phyloP scores from a whole-genome alignment of 768 basidiomycete genomes.

The Mycena indigotica region DNA sequence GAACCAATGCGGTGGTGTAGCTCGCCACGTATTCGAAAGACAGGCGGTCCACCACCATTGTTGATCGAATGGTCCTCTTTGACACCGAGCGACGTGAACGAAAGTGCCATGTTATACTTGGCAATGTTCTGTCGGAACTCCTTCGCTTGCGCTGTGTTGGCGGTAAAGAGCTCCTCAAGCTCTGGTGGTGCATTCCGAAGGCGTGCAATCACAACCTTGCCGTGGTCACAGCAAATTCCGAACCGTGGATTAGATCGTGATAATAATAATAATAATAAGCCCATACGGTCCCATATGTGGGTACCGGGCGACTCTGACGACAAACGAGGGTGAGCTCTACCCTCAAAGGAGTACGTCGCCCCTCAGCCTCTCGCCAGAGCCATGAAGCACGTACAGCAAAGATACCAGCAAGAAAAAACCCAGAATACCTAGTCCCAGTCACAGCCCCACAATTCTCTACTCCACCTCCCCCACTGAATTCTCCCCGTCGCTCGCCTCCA shows the following conservation, averaged over 20 bases:
- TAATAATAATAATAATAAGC: no score
- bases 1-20: slow-evolving; percentile 35
- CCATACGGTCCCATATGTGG: no score
- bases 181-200: slow-evolving; percentile 25
- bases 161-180: slow-evolving; percentile 11
- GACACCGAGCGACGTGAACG: slow-evolving; percentile 43
- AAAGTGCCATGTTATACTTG: slow-evolving; percentile 41
- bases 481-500: no score
- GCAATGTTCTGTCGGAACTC: slow-evolving; percentile 37
- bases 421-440: no score
- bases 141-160: slow-evolving; percentile 6
- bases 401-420: no score
- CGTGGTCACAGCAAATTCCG: slow-evolving; percentile 31
- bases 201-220: slow-evolving; percentile 25
- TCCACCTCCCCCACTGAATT: no score
- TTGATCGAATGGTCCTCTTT: slow-evolving; percentile 29
- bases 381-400: no score
- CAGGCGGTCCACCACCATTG: slow-evolving; percentile 26
- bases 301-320: no score
- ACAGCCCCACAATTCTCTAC: no score
- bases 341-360: no score
- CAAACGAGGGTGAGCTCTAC: no score
- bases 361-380: no score
- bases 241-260: slow-evolving; percentile 27
- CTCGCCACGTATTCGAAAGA: slow-evolving; percentile 32